Percentiles rank a stretch among this genome's conserved stretches.
phyloP scores from a whole-genome alignment of 2,329 filamentous ascomycete genomes.

The Ophiostoma triangulosporum region DNA sequence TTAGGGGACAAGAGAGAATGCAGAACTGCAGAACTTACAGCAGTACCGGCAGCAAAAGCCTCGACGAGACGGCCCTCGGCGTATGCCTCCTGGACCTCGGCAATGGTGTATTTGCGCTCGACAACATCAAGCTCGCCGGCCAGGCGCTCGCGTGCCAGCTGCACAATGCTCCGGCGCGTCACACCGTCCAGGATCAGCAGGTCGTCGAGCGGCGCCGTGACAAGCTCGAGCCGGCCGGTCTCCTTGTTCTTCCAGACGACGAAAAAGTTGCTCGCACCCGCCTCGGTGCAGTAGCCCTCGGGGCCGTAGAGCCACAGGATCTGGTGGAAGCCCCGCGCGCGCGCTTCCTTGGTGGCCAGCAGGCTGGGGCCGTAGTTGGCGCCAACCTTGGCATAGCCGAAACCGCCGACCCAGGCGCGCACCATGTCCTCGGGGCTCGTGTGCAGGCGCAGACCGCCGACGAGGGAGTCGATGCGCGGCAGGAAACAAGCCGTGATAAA shows the following conservation, averaged over 20 bases:
- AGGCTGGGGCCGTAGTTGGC: conserved; percentile 86
- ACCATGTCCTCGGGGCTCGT: conserved; percentile 72
- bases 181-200: conserved; percentile 79
- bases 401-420: conserved; percentile 85
- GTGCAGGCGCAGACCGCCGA: conserved; percentile 56
- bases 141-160: conserved; percentile 54
- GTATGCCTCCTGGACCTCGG: conserved; percentile 58
- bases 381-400: conserved; percentile 83
- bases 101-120: conserved; percentile 72
- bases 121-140: conserved; percentile 51
- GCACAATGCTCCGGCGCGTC: conserved; percentile 67
- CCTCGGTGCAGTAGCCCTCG: conserved; percentile 71
- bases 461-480: conserved; percentile 38
- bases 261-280: conserved; percentile 87
- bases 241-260: conserved; percentile 63
- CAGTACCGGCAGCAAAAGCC: conserved; percentile 77
- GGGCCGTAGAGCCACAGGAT: conserved; percentile 86
- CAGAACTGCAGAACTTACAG: conserved; percentile 44
- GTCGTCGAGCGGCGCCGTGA: conserved; percentile 74
- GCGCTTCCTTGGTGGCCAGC: conserved; percentile 63
- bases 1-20: not conserved
- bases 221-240: conserved; percentile 48
- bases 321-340: conserved; percentile 64
- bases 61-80: conserved; percentile 68
- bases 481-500: conserved; percentile 62